Percentiles rank a stretch among this genome's conserved stretches.
phyloP scores from a whole-genome alignment of 2,329 filamentous ascomycete species.

The Cytospora schulzeri region DNA sequence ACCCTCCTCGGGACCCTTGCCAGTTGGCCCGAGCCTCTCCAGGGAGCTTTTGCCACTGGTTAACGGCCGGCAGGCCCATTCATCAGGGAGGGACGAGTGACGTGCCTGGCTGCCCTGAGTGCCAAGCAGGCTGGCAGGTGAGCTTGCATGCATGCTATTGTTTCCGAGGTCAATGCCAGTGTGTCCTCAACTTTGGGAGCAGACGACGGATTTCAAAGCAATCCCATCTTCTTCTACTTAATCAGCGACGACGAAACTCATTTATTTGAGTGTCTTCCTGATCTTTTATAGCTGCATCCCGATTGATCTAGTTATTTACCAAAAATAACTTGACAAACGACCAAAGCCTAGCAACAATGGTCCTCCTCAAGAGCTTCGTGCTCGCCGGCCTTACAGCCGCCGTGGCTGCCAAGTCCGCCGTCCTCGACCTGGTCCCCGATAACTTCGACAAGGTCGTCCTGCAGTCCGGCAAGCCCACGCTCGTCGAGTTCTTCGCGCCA shows the following conservation, averaged over 20 bases:
- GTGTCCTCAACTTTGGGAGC: conserved; percentile 21
- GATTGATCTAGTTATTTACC: conserved; percentile 9
- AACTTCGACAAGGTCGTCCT: conserved; percentile 94
- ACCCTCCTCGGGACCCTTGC: too few relatives aligned
- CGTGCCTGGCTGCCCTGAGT: neutral
- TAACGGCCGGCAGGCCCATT: conserved; percentile 15
- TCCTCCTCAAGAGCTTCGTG: conserved; percentile 62
- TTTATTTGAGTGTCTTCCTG: conserved; percentile 16
- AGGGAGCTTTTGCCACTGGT: conserved; percentile 8
- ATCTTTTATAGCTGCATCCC: conserved; percentile 3
- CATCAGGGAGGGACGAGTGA: conserved; percentile 1
- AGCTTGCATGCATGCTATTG: neutral
- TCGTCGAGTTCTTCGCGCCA: conserved; percentile 97
- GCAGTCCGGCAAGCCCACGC: conserved; percentile 88
- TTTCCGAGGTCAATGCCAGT: conserved; percentile 14
- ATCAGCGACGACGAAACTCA: conserved; percentile 3
- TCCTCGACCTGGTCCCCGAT: conserved; percentile 82
- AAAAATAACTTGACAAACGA: neutral
- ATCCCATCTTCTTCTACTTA: conserved; percentile 13
- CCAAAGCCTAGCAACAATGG: conserved; percentile 45
- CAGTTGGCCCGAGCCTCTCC: neutral
- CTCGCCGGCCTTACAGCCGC: conserved; percentile 56
- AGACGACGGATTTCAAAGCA: conserved; percentile 41
- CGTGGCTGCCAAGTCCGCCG: conserved; percentile 73
- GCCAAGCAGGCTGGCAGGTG: too few relatives aligned